A percentile compares a stretch with the other conserved stretches of the same genome.
phyloP scores from a whole-genome alignment of 2,329 filamentous ascomycete genomes.

The Penicillium hesseltinei region DNA sequence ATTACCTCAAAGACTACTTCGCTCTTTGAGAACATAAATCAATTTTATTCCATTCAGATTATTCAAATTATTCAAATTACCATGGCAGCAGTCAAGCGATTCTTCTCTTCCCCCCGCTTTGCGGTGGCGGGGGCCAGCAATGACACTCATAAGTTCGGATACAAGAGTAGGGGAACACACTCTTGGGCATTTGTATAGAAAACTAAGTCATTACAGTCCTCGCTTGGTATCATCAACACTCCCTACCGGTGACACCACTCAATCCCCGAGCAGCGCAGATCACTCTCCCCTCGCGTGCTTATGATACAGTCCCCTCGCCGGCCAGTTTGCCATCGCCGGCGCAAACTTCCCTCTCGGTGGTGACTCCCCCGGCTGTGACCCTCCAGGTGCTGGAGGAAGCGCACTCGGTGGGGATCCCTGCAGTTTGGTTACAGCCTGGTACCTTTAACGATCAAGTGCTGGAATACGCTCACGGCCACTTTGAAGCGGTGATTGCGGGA shows the following conservation, averaged over 20 bases:
- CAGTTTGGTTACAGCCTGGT: slow-evolving; percentile 89
- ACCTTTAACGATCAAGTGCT: slow-evolving; percentile 77
- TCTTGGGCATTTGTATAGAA: neutral
- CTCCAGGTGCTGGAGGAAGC: slow-evolving; percentile 73
- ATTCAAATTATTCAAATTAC: neutral
- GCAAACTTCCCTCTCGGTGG: slow-evolving; percentile 76
- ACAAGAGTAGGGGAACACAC: slow-evolving; percentile 63
- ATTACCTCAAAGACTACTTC: neutral
- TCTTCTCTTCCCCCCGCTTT: slow-evolving; percentile 77
- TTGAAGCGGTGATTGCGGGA: slow-evolving; percentile 66
- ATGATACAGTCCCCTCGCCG: slow-evolving; percentile 66
- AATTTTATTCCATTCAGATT: neutral
- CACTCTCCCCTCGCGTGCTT: slow-evolving; percentile 56
- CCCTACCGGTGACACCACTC: slow-evolving; percentile 75
- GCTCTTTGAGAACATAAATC: neutral
- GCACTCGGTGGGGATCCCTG: slow-evolving; percentile 66
- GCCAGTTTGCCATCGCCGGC: slow-evolving; percentile 63
- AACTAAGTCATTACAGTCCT: slow-evolving; percentile 61
- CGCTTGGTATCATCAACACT: slow-evolving; percentile 78
- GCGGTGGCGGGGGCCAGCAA: slow-evolving; percentile 89
- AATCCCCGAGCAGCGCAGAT: slow-evolving; percentile 71
- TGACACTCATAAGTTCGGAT: slow-evolving; percentile 80
- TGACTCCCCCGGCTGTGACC: slow-evolving; percentile 81
- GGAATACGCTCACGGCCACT: slow-evolving; percentile 65
- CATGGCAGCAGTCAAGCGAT: slow-evolving; percentile 62